Conservation (phyloP, 768 basidiomycete species). For the Mycena latifolia region DNA sequence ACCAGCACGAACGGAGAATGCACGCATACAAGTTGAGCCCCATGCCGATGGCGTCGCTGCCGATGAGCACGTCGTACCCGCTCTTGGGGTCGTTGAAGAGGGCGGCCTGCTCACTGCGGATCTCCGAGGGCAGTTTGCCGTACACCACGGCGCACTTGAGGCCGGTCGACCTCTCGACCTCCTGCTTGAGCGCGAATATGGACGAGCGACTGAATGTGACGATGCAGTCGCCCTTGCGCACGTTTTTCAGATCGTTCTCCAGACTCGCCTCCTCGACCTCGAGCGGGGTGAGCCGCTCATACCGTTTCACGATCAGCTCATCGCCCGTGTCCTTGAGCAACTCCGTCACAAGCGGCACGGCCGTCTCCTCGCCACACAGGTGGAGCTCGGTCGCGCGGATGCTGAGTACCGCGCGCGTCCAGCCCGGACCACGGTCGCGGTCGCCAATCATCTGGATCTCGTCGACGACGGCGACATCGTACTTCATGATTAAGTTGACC, state of each 20-base stretch:
- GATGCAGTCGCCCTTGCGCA: constrained; percentile 90
- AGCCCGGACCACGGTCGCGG: constrained; percentile 79
- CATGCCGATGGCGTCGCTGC: constrained; percentile 97
- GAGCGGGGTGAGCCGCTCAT: constrained; percentile 92
- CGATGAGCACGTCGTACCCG: constrained; percentile 91
- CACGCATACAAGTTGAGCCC: constrained; percentile 90
- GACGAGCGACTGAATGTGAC: constrained; percentile 84
- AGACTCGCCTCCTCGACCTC: constrained; percentile 74
- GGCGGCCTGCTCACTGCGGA: constrained; percentile 91
- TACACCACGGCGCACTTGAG: constrained; percentile 93
- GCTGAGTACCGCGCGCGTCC: constrained; percentile 88
- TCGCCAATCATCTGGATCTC: constrained; percentile 98
- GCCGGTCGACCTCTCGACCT: constrained; percentile 77
- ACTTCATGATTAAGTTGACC: constrained; percentile 57
- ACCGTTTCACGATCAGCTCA: constrained; percentile 82
- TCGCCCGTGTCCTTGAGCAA: constrained; percentile 87
- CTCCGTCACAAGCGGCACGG: constrained; percentile 80
- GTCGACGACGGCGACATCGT: constrained; percentile 93
- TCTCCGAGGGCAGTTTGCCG: constrained; percentile 92
- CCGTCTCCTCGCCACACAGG: constrained; percentile 95
- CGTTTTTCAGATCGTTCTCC: constrained; percentile 65
- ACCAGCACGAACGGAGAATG: constrained; percentile 10
- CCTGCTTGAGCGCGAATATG: constrained; percentile 84
- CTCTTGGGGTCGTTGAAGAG: constrained; percentile 90
- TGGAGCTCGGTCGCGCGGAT: constrained; percentile 86